These are phyloP conservation scores for Furcasterigmium furcatum DNA, from an alignment of 2,329 filamentous ascomycete genomes.

Conservation along the genomic window DNA sequence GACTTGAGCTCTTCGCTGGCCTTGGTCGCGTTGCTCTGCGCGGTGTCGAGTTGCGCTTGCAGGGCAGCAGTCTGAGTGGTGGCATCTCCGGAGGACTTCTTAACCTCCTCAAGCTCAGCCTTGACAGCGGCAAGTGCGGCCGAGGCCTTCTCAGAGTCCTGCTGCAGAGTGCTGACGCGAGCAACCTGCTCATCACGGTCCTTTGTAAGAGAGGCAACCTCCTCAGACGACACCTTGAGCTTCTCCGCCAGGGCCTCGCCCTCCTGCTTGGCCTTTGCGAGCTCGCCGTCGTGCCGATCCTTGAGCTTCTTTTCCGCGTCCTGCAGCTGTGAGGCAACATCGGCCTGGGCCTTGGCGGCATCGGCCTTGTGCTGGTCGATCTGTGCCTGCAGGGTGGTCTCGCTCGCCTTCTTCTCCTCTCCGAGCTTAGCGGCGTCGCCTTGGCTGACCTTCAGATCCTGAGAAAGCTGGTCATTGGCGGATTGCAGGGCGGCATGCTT, in stretches of 20 bases:
- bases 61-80: neutral
- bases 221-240: neutral
- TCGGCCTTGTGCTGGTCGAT: constrained; percentile 14
- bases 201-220: neutral
- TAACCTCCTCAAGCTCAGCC: neutral
- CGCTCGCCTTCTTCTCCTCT: constrained; percentile 18
- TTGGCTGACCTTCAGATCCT: constrained; percentile 21
- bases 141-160: neutral
- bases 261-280: neutral
- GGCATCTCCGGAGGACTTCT: neutral
- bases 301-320: constrained; percentile 12
- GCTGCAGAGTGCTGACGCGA: neutral
- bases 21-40: neutral
- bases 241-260: constrained; percentile 1
- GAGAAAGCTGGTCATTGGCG: constrained; percentile 20
- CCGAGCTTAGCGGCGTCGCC: constrained; percentile 22
- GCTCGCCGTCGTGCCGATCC: constrained; percentile 8
- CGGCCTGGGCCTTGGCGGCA: constrained; percentile 5
- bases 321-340: constrained; percentile 11
- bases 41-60: neutral
- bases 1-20: neutral
- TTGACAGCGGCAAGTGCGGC: neutral
- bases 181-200: neutral
- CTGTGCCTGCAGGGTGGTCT: constrained; percentile 5
- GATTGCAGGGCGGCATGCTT: constrained; percentile 23